Evolutionary conservation across 108 stramenopile species (phyloP).

Genomic region (Fragilaria crotonensis): DNA sequence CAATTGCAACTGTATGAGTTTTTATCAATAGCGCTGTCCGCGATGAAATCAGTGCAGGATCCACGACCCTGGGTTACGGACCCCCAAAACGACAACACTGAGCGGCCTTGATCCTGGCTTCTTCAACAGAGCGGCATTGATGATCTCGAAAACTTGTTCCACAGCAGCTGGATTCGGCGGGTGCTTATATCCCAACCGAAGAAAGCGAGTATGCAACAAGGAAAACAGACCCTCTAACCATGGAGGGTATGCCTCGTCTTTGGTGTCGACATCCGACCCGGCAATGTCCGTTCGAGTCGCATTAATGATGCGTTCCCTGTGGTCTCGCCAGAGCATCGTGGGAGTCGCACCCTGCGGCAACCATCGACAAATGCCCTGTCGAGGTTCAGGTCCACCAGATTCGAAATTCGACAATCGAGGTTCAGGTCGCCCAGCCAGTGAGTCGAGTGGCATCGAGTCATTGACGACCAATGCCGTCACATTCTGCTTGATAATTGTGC

Average conservation of each 20-base stretch:
- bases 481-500: too few relatives aligned
- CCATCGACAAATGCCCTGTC: not conserved
- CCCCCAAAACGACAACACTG: slow-evolving; percentile 40
- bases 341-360: not conserved
- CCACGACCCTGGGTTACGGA: slow-evolving; percentile 41
- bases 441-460: too few relatives aligned
- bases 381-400: too few relatives aligned
- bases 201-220: not conserved
- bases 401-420: too few relatives aligned
- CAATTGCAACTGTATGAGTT: slow-evolving; percentile 31
- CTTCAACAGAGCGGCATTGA: not conserved
- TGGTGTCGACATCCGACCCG: not conserved
- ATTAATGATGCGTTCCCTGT: not conserved
- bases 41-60: slow-evolving; percentile 24
- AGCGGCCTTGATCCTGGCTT: slow-evolving; percentile 1
- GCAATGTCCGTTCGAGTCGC: not conserved
- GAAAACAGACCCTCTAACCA: not conserved
- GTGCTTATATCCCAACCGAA: not conserved
- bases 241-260: not conserved
- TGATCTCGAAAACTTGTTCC: not conserved
- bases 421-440: too few relatives aligned
- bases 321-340: not conserved
- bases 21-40: slow-evolving; percentile 10
- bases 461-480: too few relatives aligned
- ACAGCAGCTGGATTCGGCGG: not conserved